Base-by-base conservation (phyloP, 805 yeast species). In the Jamesozyma rosinii region DNA sequence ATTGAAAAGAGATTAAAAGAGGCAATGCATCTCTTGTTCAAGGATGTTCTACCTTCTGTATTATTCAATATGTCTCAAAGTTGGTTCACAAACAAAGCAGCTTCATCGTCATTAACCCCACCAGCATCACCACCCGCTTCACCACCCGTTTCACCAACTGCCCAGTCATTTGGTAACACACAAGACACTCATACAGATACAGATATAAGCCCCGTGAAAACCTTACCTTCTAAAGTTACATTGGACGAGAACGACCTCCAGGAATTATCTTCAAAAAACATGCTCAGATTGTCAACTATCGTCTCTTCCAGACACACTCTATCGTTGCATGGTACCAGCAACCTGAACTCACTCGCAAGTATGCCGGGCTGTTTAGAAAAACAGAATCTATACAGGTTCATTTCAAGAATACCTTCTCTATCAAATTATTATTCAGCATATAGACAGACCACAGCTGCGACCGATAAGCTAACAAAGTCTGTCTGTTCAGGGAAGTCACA, bases 231-330 rank as follows among this genome's bases (percentile, higher is more conserved):
- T 1, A 48, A 46, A 35, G 50, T 53, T 3, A 47, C 49, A 3
- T 46, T 57, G 11, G 65, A 58, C 29, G 61, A 55, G 20, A 42
- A 44, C 4, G 65, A 61, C 40, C 41, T 56, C 21, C 59, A 53
- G 20, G 76, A 76, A 40, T 68, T 81, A 15, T 74, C 83, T 3
- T 77, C 85, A 2, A 80, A 81, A 9, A 81, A 79, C 49, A 73
- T 80, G 71, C 68, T 79, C 57, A 72, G 82, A 54, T 69, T 89
- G 13, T 74, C 83, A 0, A 73, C 84, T 4, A 66, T 90, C 45
- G 75, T 78, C 38, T 76, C 81, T 14, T 79, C 90, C 1, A 75
- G 96, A 49, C 87, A 84, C 50, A 85, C 97, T 0, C 69, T 90
- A 47, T 77, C 84, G n/a, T 61, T 90, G 38, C 70, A 75, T 21